Evolutionary conservation across 1,284 basidiomycete genomes (phyloP).

Genomic region (Leucocoprinus gongylophorus): DNA sequence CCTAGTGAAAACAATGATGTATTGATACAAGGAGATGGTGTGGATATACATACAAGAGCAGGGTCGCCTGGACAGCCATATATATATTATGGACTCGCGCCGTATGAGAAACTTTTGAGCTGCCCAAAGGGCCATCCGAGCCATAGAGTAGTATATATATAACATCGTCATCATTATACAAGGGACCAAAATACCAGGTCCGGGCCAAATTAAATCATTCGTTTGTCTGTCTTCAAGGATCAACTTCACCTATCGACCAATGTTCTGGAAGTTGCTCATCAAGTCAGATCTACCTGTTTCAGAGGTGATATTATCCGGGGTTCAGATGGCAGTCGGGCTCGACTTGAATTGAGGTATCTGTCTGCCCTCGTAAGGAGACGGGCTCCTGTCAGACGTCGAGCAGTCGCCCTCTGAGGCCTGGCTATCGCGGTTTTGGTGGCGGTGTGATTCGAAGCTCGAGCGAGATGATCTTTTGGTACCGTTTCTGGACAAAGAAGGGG

Average conservation of each 20-base stretch:
- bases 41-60: neutral
- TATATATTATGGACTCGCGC: neutral
- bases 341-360: constrained; percentile 16
- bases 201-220: constrained; percentile 1
- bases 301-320: neutral
- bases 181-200: constrained; percentile 6
- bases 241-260: neutral
- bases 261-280: neutral
- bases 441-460: constrained; percentile 18
- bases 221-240: neutral
- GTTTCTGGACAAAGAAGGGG: constrained; percentile 15
- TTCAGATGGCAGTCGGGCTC: constrained; percentile 16
- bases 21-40: neutral
- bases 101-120: neutral
- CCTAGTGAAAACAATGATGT: too few relatives aligned
- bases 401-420: neutral
- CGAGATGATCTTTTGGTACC: constrained; percentile 15
- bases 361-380: constrained; percentile 3
- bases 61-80: neutral
- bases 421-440: constrained; percentile 7
- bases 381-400: neutral
- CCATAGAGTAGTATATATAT: neutral
- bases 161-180: constrained; percentile 2
- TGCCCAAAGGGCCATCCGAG: neutral
- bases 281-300: neutral